phyloP scores from a whole-genome alignment of 345 rosid species.

The Arabis hirsuta region DNA sequence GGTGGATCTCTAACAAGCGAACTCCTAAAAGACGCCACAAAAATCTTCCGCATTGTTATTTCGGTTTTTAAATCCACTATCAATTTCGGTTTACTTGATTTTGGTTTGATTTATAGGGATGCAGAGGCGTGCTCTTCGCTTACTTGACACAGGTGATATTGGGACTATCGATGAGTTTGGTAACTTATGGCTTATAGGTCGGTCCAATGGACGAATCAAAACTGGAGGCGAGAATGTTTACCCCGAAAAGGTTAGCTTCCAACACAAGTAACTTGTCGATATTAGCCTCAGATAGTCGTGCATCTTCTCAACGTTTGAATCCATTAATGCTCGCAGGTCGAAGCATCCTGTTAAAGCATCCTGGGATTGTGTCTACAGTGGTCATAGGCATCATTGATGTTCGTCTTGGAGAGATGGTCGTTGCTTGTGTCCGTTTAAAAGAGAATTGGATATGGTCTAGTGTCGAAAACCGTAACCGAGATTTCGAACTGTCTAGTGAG shows the following conservation, averaged over 20 bases:
- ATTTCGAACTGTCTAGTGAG: constrained; percentile 52
- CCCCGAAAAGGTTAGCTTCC: constrained; percentile 77
- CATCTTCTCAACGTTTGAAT: not conserved
- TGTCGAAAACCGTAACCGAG: constrained; percentile 24
- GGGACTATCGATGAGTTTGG: constrained; percentile 65
- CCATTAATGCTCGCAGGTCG: constrained; percentile 51
- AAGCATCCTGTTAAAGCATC: constrained; percentile 62
- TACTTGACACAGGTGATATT: constrained; percentile 79
- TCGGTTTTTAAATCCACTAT: not conserved
- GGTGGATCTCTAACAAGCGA: constrained; percentile 70
- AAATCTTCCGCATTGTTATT: constrained; percentile 49
- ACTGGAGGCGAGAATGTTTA: constrained; percentile 88
- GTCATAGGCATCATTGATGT: constrained; percentile 66
- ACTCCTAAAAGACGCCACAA: constrained; percentile 53
- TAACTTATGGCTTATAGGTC: constrained; percentile 81
- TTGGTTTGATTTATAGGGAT: constrained; percentile 55
- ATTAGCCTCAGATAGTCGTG: constrained; percentile 1
- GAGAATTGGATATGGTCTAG: constrained; percentile 71
- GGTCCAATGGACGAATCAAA: constrained; percentile 70
- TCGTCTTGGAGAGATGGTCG: constrained; percentile 73
- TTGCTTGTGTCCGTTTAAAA: constrained; percentile 65
- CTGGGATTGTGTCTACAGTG: constrained; percentile 58
- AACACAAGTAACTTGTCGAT: constrained; percentile 12
- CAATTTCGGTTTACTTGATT: not conserved
- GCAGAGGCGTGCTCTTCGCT: constrained; percentile 89